phyloP scores from a whole-genome alignment of 495 filamentous ascomycete genomes.

The Talaromyces wortmannii region DNA sequence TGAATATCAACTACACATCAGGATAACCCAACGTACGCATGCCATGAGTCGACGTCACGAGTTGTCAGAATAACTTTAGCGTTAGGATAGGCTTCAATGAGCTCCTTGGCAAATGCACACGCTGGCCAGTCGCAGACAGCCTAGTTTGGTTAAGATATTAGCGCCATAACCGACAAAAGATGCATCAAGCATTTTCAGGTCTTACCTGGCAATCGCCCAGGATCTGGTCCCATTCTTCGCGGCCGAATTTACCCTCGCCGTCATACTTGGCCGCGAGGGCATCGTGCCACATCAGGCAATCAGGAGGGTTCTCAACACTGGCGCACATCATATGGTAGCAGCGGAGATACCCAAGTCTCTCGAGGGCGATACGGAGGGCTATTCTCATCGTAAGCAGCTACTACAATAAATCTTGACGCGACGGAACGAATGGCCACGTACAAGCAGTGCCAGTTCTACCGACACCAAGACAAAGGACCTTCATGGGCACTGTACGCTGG shows the following conservation, averaged over 20 bases:
- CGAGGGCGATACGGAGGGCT: constrained; percentile 54
- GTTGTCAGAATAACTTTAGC: constrained; percentile 61
- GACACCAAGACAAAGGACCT: constrained; percentile 56
- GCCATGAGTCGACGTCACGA: constrained; percentile 55
- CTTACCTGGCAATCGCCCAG: constrained; percentile 53
- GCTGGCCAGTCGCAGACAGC: constrained; percentile 63
- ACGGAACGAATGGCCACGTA: constrained; percentile 30
- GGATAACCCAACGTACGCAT: constrained; percentile 25
- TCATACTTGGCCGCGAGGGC: constrained; percentile 60
- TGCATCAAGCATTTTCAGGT: background rate
- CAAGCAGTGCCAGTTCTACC: constrained; percentile 63
- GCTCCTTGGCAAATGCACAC: constrained; percentile 57
- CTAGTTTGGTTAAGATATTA: constrained; percentile 14
- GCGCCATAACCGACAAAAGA: too few species aligned
- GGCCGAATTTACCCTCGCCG: constrained; percentile 51
- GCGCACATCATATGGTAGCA: constrained; percentile 64
- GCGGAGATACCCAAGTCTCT: constrained; percentile 52
- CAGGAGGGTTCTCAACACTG: constrained; percentile 52
- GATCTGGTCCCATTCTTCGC: constrained; percentile 61
- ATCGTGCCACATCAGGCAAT: constrained; percentile 57
- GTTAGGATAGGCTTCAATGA: constrained; percentile 64
- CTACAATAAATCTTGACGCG: too few species aligned
- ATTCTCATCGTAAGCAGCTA: background rate
- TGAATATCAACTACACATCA: too few species aligned
- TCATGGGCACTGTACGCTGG: constrained; percentile 58